Evolutionary conservation across 164 flowering plant genomes (phyloP).

Genomic region (Stephania japonica): DNA sequence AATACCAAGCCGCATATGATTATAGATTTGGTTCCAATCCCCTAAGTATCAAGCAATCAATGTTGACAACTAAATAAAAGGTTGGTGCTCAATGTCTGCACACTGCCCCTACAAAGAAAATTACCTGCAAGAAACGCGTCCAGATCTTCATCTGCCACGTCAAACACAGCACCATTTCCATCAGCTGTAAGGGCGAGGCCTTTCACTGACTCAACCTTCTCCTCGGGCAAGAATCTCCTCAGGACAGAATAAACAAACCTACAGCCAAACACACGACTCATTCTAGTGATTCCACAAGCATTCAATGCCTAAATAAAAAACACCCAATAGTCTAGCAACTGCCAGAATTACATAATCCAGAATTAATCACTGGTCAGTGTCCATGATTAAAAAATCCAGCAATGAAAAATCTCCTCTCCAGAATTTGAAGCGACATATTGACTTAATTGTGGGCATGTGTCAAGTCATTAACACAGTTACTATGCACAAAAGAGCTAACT

Average conservation of each 20-base stretch:
- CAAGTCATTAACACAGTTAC: no score
- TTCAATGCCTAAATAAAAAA: neutral
- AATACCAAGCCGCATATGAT: no score
- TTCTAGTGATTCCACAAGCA: neutral
- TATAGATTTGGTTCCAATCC: no score
- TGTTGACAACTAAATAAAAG: neutral
- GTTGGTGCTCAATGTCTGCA: neutral
- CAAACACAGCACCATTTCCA: conserved; percentile 87
- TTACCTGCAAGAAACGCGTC: conserved; percentile 67
- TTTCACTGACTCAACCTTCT: conserved; percentile 62
- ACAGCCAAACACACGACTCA: neutral
- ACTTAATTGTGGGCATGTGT: no score
- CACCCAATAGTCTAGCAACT: neutral
- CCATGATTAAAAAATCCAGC: no score
- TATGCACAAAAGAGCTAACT: neutral
- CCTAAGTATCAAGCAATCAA: neutral
- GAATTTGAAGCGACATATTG: no score
- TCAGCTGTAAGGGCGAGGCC: conserved; percentile 84
- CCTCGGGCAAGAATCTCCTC: conserved; percentile 84
- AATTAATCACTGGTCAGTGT: neutral
- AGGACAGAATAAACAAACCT: conserved; percentile 62
- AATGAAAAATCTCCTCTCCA: no score
- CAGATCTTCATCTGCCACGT: conserved; percentile 63
- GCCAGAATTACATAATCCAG: neutral
- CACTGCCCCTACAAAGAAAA: neutral